Base-by-base conservation (phyloP, 345 rosid genomes). In the Brassica incana region DNA sequence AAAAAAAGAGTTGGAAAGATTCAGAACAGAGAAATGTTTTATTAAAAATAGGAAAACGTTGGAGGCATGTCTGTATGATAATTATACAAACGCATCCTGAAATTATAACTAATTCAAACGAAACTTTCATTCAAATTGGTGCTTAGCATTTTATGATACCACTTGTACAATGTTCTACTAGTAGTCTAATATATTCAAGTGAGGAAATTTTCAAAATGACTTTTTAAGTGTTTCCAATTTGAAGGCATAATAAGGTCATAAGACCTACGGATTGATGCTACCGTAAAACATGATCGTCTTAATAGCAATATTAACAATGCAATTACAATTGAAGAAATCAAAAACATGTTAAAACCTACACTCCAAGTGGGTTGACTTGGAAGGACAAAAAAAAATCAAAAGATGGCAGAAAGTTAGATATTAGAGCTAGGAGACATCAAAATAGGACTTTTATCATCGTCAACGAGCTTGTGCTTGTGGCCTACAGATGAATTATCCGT, bases 401-500 rank as follows among this genome's bases (percentile, higher is more conserved):
- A 61, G 16, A 36, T 25, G 73, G 16, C 14, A 69, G 50, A 58
- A 6, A 61, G 23, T 70, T 50, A 77, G 43, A 71, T 33, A 65
- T 25, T 16, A 78, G 72, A 15, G 60, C 32, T 71, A 36, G 8
- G 67, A 65, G 32, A 72, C 3, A 43, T 65, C 38, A 70, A 78
- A 71, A 72, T 54, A 45, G 72, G 29, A 36, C 10, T 10, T 10
- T 36, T 16, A 14, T 27, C 48, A 27, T 61, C 40, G 35, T 70
- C 56, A 48, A 27, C 58, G 65, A 54, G 48, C 2, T 3, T 5
- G 20, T 71, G 66, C 4, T 15, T 10, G 23, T 67, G 16, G 58
- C 43, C 74, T 79, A 79, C 25, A 43, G 56, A 67, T 32, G 74
- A 73, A 73, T 2, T 3, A 73, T 66, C 52, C 10, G 63, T 59